Evolutionary conservation across 257 asterid genomes (phyloP).

Genomic region (Henckelia pumila): DNA sequence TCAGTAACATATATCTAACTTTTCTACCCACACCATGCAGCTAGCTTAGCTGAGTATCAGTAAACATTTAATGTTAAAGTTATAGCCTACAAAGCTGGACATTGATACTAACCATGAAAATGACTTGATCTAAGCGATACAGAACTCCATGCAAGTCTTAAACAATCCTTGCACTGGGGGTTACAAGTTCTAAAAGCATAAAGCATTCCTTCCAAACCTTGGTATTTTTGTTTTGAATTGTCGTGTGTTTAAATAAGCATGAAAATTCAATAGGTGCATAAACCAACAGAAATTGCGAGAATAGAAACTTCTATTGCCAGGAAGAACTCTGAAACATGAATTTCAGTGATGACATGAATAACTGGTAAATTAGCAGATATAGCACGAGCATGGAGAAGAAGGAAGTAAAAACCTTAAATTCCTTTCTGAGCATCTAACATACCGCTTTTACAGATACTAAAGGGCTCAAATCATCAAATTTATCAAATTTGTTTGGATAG

Average conservation of each 20-base stretch:
- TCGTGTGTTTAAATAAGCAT: too few relatives aligned
- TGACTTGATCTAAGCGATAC: not conserved
- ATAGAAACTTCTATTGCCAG: not conserved
- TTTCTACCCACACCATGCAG: not conserved
- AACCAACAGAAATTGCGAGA: not conserved
- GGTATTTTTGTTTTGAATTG: too few relatives aligned
- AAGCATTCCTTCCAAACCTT: too few relatives aligned
- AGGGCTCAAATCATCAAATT: constrained; percentile 78
- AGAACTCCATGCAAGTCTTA: not conserved
- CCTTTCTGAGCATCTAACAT: constrained; percentile 11
- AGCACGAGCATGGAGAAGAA: not conserved
- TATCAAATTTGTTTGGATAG: constrained; percentile 66
- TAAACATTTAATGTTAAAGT: constrained; percentile 9
- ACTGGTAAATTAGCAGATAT: not conserved
- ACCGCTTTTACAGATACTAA: constrained; percentile 77
- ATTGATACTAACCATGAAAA: not conserved
- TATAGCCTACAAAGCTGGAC: not conserved
- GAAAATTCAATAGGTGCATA: not conserved
- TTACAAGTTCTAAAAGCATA: not conserved
- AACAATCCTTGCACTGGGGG: not conserved
- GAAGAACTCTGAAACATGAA: too few relatives aligned
- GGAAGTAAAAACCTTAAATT: constrained; percentile 3
- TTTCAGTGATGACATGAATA: constrained; percentile 7
- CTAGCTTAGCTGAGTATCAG: constrained; percentile 5
- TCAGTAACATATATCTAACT: not conserved